Evolutionary conservation across 805 yeast genomes (phyloP), one percentile per base, ranked within the genome.

Genomic region (Starmera caribaea): DNA sequence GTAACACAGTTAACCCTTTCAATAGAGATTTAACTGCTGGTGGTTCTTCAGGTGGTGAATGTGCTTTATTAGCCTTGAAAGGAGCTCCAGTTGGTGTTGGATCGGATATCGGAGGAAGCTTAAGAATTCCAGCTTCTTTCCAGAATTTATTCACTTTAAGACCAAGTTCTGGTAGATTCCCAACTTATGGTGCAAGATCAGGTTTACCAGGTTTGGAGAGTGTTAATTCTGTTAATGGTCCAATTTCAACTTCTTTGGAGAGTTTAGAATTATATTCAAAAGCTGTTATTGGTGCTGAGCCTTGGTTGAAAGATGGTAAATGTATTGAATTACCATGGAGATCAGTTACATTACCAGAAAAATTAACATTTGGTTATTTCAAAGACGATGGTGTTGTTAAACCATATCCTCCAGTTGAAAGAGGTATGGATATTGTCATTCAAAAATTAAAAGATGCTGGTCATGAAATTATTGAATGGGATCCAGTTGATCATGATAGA

Each of bases 31-130:
- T 69, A 39, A 61, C 71, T n/a, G 55, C 72, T 16, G 76, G 77
- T 34, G 79, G 79, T 0, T 68, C 74, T 9, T 66, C 74, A 12
- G 76, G 77, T 8, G 79, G 79, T 34, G 78, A 72, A 36, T 74
- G 71, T 7, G 72, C 76, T 9, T 49, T 74, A 24, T 48, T 69
- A 9, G 66, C 66, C 1, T 44, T 67, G 40, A 57, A 58, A 38
- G 76, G 76, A 5, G 62, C 73, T n/a, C 62, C 66, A 8, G 38
- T 73, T 29, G 81, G 81, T 16, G 51, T 76, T 35, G 81, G 81
- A 13, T 65, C 72, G 12, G 79, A 74, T 47, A 68, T 72, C 38
- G 79, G 77, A 26, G 79, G 79, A 11, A 59, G 68, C 13, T 60
- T 73, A 30, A 58, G 79, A 39, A 61, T 63, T 33, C 79, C 79